Evolutionary conservation across 805 yeast genomes (phyloP).

Genomic region (Brettanomyces custersianus): DNA sequence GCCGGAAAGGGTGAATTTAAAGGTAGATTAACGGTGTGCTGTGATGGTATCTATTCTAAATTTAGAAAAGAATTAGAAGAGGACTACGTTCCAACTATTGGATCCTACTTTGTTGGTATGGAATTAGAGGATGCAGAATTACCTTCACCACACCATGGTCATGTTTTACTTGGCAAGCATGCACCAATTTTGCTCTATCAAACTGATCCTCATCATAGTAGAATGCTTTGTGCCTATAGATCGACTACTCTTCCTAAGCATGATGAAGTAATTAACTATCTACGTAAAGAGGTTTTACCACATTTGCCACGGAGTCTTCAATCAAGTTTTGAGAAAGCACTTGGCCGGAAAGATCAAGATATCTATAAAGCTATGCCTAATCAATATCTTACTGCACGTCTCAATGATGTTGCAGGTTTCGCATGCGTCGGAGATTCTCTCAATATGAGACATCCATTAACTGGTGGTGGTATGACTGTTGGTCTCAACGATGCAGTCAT

Average conservation of each 20-base stretch:
- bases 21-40: constrained; percentile 63
- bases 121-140: constrained; percentile 65
- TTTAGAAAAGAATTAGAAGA: constrained; percentile 67
- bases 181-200: constrained; percentile 88
- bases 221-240: constrained; percentile 84
- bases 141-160: constrained; percentile 75
- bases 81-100: constrained; percentile 56
- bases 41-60: constrained; percentile 93
- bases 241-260: constrained; percentile 64
- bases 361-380: constrained; percentile 87
- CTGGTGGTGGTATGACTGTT: constrained; percentile 99
- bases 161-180: constrained; percentile 78
- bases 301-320: constrained; percentile 53
- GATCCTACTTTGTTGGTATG: constrained; percentile 83
- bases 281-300: constrained; percentile 53
- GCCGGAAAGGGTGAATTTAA: constrained; percentile 36
- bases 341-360: constrained; percentile 31
- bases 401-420: constrained; percentile 64
- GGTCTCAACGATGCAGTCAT: constrained; percentile 80
- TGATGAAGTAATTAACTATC: constrained; percentile 45
- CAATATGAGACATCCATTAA: constrained; percentile 96
- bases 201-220: constrained; percentile 70
- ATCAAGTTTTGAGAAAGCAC: constrained; percentile 63
- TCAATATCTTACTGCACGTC: constrained; percentile 75
- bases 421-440: constrained; percentile 86